Evolutionary conservation across 495 filamentous ascomycete genomes (phyloP).

Genomic region (Talaromyces trachyspermus): DNA sequence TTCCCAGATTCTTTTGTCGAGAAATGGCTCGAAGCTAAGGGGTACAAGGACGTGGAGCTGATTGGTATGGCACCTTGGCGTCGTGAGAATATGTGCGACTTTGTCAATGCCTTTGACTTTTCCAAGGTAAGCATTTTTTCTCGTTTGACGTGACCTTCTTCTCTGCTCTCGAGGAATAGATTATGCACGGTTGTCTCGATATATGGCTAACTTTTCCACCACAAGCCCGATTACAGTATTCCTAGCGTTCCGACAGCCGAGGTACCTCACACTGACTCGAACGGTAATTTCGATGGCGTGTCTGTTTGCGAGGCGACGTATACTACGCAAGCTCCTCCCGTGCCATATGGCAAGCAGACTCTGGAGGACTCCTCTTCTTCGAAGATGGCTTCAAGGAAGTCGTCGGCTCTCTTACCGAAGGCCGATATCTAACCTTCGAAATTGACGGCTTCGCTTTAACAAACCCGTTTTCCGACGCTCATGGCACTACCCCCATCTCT

Average conservation of each 20-base stretch:
- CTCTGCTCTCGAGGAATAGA: constrained; percentile 10
- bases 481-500: constrained; percentile 14
- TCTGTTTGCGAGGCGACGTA: constrained; percentile 34
- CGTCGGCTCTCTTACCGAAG: constrained; percentile 47
- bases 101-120: constrained; percentile 47
- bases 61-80: constrained; percentile 46
- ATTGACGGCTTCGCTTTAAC: constrained; percentile 24
- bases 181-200: no score
- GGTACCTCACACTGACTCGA: constrained; percentile 23
- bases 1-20: constrained; percentile 52
- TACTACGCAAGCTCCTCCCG: constrained; percentile 28
- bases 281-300: constrained; percentile 36
- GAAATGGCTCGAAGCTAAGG: constrained; percentile 43
- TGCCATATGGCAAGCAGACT: constrained; percentile 40
- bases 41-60: constrained; percentile 38
- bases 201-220: neutral
- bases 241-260: constrained; percentile 37
- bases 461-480: constrained; percentile 17
- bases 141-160: constrained; percentile 19
- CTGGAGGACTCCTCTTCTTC: constrained; percentile 26
- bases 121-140: constrained; percentile 27
- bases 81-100: constrained; percentile 46
- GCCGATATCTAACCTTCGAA: constrained; percentile 36
- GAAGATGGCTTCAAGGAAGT: constrained; percentile 47
- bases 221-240: constrained; percentile 37